Percentiles rank a stretch among this genome's conserved stretches.
Conservation (phyloP, 495 filamentous ascomycete genomes). For the Penicillium soppii region DNA sequence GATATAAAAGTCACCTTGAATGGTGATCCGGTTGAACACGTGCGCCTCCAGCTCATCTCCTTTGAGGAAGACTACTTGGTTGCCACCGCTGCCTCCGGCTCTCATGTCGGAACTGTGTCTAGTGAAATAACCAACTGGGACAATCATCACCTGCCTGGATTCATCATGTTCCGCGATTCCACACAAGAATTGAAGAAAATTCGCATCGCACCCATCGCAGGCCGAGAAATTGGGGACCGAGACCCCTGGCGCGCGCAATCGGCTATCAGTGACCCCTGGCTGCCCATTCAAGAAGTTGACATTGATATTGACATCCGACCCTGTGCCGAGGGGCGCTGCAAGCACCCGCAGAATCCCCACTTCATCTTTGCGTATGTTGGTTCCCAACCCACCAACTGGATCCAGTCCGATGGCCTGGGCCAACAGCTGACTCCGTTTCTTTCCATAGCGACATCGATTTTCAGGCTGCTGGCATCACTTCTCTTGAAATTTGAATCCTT, state of each 20-base stretch:
- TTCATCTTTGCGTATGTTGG: not conserved
- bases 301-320: conserved; percentile 24
- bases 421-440: too few relatives aligned
- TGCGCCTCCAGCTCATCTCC: conserved; percentile 59
- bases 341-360: conserved; percentile 3
- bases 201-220: conserved; percentile 16
- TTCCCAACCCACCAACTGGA: not conserved
- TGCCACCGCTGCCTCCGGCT: conserved; percentile 49
- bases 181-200: not conserved
- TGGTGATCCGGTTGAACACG: conserved; percentile 47
- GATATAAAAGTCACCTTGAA: conserved; percentile 54
- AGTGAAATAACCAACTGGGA: not conserved
- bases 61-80: conserved; percentile 64
- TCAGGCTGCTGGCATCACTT: too few relatives aligned
- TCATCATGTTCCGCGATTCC: not conserved
- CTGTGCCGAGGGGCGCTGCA: conserved; percentile 25
- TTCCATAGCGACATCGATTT: too few relatives aligned
- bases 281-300: conserved; percentile 28
- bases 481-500: too few relatives aligned
- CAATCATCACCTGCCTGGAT: conserved; percentile 7
- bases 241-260: conserved; percentile 18
- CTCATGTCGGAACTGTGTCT: conserved; percentile 24
- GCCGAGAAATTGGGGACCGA: conserved; percentile 14
- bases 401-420: too few relatives aligned
- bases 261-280: conserved; percentile 23